Evolutionary conservation across 2,329 filamentous ascomycete species (phyloP).

Genomic region (Aspergillus quadricinctus): DNA sequence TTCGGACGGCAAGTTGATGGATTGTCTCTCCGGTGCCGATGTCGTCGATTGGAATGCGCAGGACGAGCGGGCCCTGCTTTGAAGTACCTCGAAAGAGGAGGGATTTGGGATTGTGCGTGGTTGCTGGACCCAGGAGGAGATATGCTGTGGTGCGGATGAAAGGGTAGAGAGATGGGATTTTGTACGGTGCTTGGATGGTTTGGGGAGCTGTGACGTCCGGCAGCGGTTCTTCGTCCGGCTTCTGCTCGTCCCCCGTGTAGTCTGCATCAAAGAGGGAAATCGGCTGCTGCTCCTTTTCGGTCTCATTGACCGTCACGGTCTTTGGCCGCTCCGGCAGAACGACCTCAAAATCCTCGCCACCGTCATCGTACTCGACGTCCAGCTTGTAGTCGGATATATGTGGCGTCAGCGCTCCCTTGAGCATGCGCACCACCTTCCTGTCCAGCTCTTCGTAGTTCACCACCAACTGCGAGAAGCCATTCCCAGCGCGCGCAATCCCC

Average conservation of each 20-base stretch:
- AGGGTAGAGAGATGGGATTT: constrained; percentile 62
- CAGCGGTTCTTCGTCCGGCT: constrained; percentile 45
- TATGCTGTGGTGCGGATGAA: constrained; percentile 65
- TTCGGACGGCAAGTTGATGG: constrained; percentile 67
- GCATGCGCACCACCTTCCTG: constrained; percentile 66
- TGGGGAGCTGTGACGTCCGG: constrained; percentile 52
- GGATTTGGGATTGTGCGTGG: constrained; percentile 47
- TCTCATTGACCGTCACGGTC: constrained; percentile 4
- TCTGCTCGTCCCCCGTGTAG: constrained; percentile 34
- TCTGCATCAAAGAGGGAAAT: constrained; percentile 59
- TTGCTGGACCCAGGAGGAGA: constrained; percentile 56
- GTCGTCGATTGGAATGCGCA: constrained; percentile 60
- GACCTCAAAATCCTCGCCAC: constrained; percentile 57
- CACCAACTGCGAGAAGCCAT: constrained; percentile 61
- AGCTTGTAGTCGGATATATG: constrained; percentile 62
- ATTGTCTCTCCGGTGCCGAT: constrained; percentile 51
- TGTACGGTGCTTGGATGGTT: constrained; percentile 60
- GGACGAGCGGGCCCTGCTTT: constrained; percentile 54
- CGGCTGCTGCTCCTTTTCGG: constrained; percentile 30
- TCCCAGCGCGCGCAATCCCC: constrained; percentile 55
- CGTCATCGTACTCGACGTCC: constrained; percentile 55
- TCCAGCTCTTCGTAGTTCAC: constrained; percentile 61
- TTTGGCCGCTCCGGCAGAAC: constrained; percentile 49
- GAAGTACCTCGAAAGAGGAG: constrained; percentile 58
- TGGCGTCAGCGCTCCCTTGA: constrained; percentile 65